phyloP scores from a whole-genome alignment of 179 eudicot genomes.

The Corrigiola litoralis region DNA sequence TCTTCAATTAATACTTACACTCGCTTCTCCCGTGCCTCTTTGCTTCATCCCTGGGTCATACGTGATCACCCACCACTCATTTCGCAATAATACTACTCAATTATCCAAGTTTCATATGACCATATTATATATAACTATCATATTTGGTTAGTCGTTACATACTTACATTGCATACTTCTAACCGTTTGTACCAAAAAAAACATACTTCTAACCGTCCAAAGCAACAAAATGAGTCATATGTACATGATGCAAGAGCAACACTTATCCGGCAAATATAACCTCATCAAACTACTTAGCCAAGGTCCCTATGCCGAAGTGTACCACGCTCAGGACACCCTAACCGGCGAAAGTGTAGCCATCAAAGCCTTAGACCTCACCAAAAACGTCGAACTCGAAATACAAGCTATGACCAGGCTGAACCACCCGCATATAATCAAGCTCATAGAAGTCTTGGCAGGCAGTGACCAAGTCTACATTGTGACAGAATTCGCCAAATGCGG shows the following conservation, averaged over 20 bases:
- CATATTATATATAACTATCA: no score
- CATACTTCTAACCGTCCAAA: no score
- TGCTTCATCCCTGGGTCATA: constrained; percentile 4
- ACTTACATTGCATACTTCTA: neutral
- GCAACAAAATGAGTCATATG: neutral
- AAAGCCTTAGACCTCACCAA: constrained; percentile 15
- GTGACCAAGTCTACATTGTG: constrained; percentile 11
- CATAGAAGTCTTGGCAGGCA: constrained; percentile 21
- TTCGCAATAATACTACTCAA: neutral
- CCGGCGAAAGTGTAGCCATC: constrained; percentile 21
- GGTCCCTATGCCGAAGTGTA: constrained; percentile 24
- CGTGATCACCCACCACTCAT: constrained; percentile 5
- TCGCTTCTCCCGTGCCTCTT: constrained; percentile 1
- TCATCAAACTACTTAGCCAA: constrained; percentile 18
- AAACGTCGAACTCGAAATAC: constrained; percentile 20
- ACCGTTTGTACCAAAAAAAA: no score
- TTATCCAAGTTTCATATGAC: neutral
- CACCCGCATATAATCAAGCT: constrained; percentile 26
- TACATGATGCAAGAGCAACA: constrained; percentile 21
- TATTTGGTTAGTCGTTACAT: no score
- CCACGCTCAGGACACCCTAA: constrained; percentile 23
- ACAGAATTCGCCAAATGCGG: constrained; percentile 35
- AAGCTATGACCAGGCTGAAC: constrained; percentile 21
- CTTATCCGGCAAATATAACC: constrained; percentile 28
- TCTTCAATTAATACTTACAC: no score